phyloP scores from a whole-genome alignment of 257 asterid genomes.

The Lavandula angustifolia region DNA sequence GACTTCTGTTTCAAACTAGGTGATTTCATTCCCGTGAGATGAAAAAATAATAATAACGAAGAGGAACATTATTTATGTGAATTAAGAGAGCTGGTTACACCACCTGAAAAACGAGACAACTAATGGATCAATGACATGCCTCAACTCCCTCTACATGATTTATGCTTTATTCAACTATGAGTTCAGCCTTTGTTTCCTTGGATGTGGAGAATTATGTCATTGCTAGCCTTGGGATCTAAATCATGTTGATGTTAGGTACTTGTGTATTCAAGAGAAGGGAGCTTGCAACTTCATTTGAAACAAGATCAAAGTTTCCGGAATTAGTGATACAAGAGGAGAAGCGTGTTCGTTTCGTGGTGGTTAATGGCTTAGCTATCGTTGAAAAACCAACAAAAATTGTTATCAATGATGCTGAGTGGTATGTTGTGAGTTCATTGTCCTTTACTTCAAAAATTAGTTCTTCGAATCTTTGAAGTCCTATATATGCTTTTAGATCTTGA shows the following conservation, averaged over 20 bases:
- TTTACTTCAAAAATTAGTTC: constrained; percentile 20
- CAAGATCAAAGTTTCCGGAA: constrained; percentile 96
- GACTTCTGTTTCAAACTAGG: background rate
- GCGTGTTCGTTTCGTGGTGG: constrained; percentile 97
- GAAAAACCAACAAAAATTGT: constrained; percentile 79
- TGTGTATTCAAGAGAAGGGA: constrained; percentile 84
- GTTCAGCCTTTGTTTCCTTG: constrained; percentile 19
- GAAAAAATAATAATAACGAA: background rate
- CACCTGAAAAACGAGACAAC: background rate
- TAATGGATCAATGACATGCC: constrained; percentile 12
- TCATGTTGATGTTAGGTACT: constrained; percentile 50
- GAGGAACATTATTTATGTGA: background rate
- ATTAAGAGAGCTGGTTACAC: background rate
- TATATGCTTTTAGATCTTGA: constrained; percentile 17
- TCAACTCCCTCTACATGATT: background rate
- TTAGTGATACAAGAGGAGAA: constrained; percentile 94
- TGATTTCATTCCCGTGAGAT: constrained; percentile 6
- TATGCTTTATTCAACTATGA: background rate
- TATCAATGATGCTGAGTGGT: constrained; percentile 87
- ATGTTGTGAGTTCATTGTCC: constrained; percentile 35
- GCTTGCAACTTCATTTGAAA: constrained; percentile 91
- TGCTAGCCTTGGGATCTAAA: constrained; percentile 22
- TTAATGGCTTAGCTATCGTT: constrained; percentile 81
- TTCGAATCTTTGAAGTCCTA: constrained; percentile 10
- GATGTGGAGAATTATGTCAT: constrained; percentile 8